Percentiles rank a stretch among this genome's conserved stretches.
Conservation (phyloP, 1,284 basidiomycete genomes). For the Lignosus rhinocerotis region DNA sequence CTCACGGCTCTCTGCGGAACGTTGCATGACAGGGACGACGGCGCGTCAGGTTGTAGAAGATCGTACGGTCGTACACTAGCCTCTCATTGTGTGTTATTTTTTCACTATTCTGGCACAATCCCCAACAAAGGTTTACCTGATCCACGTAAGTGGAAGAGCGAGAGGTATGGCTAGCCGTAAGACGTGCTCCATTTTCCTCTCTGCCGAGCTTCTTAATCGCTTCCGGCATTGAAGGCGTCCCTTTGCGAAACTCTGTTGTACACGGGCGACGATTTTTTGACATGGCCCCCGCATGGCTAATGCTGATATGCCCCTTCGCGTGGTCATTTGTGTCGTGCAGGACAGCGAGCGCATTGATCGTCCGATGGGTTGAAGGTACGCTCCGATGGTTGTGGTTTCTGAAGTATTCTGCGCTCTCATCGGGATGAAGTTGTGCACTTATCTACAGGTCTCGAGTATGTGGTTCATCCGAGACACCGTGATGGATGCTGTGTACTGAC, state of each 20-base stretch:
- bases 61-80: conserved; percentile 18
- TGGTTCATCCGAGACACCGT: not conserved
- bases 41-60: conserved; percentile 7
- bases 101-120: conserved; percentile 11
- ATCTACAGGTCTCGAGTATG: not conserved
- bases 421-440: not conserved
- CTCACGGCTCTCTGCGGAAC: not conserved
- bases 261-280: not conserved
- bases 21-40: not conserved
- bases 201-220: not conserved
- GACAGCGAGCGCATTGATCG: not conserved
- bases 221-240: not conserved
- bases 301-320: not conserved
- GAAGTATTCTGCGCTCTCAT: not conserved
- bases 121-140: not conserved
- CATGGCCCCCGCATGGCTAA: not conserved
- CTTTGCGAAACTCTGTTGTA: not conserved
- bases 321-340: not conserved
- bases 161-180: not conserved
- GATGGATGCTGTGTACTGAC: not conserved
- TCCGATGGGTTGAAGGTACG: not conserved
- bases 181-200: too few relatives aligned
- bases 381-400: conserved; percentile 1
- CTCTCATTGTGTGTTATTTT: conserved; percentile 15
- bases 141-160: not conserved